Conservation (phyloP, 1,139 yeast species). For the Kodamaea plutei region DNA sequence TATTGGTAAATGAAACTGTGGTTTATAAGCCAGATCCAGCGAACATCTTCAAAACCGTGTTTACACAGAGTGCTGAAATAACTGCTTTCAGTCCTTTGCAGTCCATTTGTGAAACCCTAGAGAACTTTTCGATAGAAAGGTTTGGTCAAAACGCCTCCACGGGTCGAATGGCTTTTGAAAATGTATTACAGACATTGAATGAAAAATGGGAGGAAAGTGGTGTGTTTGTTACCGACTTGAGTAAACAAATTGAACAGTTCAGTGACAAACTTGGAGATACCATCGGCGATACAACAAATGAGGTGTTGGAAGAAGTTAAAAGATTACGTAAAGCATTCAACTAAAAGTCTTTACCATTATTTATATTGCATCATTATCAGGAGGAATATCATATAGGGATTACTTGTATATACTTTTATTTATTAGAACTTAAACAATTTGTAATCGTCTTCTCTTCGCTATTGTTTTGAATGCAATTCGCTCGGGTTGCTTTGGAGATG, state of each 20-base stretch:
- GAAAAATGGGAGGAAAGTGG: constrained; percentile 43
- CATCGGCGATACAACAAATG: too few species aligned
- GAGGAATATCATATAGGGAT: too few species aligned
- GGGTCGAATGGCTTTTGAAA: constrained; percentile 82
- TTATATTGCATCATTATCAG: neutral
- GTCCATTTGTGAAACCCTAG: constrained; percentile 73
- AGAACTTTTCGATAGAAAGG: constrained; percentile 88
- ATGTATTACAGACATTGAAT: constrained; percentile 57
- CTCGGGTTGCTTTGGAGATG: neutral
- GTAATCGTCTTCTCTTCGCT: too few species aligned
- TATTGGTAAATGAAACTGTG: constrained; percentile 84
- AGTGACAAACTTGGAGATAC: constrained; percentile 11
- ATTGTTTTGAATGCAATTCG: too few species aligned
- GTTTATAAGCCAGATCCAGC: constrained; percentile 60
- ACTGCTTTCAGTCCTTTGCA: constrained; percentile 76
- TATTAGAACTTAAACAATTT: too few species aligned
- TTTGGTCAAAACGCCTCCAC: constrained; percentile 81
- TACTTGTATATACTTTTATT: too few species aligned
- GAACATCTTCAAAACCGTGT: constrained; percentile 46
- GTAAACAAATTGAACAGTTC: constrained; percentile 13
- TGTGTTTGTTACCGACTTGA: constrained; percentile 34
- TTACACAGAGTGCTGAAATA: constrained; percentile 81
- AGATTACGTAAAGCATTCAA: constrained; percentile 25
- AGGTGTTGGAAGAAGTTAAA: constrained; percentile 37
- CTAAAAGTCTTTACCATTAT: constrained; percentile 1